These are phyloP conservation scores for Lichtheimia corymbifera DNA, from an alignment of 371 early-diverging fungal genomes.

Conservation along the genomic window DNA sequence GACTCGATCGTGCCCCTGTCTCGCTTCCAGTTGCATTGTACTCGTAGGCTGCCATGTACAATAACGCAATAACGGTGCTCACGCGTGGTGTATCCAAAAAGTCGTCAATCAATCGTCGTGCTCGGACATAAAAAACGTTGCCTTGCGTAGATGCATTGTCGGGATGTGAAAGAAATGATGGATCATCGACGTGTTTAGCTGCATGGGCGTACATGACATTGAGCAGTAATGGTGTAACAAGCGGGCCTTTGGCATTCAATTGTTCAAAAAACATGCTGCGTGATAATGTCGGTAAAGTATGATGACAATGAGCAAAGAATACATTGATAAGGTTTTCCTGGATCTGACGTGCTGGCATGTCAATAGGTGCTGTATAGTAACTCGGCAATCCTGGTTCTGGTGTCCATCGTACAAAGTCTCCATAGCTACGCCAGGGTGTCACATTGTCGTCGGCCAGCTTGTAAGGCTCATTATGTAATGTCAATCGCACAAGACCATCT, in stretches of 20 bases:
- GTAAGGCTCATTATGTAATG: conserved; percentile 27
- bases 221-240: conserved; percentile 42
- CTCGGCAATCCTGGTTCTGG: conserved; percentile 18
- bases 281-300: conserved; percentile 27
- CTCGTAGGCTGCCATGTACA: conserved; percentile 41
- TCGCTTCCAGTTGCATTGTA: conserved; percentile 4
- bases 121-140: conserved; percentile 31
- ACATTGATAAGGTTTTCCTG: conserved; percentile 38
- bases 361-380: conserved; percentile 31
- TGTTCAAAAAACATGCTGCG: conserved; percentile 45
- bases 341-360: conserved; percentile 18
- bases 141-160: conserved; percentile 8
- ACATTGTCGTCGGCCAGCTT: conserved; percentile 8
- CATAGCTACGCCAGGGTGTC: conserved; percentile 10
- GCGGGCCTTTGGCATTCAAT: conserved; percentile 34
- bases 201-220: conserved; percentile 49
- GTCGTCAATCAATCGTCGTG: conserved; percentile 42
- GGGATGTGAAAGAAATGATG: background rate
- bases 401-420: conserved; percentile 26
- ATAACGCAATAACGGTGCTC: conserved; percentile 44
- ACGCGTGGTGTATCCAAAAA: conserved; percentile 48
- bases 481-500: conserved; percentile 38
- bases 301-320: conserved; percentile 37
- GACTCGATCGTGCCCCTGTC: conserved; percentile 17
- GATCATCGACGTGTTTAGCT: conserved; percentile 23